phyloP scores from a whole-genome alignment of 108 stramenopile species.

The Parietichytrium sp. region DNA sequence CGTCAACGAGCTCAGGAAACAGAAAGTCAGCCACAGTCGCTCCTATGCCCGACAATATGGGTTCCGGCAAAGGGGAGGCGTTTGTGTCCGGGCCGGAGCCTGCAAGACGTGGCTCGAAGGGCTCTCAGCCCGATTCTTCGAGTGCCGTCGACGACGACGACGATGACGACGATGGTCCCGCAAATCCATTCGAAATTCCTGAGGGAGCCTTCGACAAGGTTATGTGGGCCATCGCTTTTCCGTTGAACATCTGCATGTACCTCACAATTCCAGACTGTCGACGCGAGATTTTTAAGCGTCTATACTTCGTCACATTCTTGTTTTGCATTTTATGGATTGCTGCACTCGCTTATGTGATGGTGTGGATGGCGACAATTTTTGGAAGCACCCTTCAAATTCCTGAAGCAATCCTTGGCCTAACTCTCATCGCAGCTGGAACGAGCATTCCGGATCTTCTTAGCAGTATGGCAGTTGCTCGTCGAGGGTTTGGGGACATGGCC shows the following conservation, averaged over 20 bases:
- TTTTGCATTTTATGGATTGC: constrained; percentile 58
- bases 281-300: constrained; percentile 39
- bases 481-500: constrained; percentile 62
- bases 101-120: neutral
- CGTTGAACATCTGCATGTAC: constrained; percentile 38
- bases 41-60: neutral
- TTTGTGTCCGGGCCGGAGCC: neutral
- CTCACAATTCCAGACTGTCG: constrained; percentile 52
- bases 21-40: neutral
- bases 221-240: constrained; percentile 25
- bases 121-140: neutral
- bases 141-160: constrained; percentile 22
- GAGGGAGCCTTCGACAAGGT: neutral
- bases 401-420: constrained; percentile 55
- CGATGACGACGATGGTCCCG: constrained; percentile 42
- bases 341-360: constrained; percentile 55
- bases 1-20: constrained; percentile 3
- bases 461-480: constrained; percentile 49
- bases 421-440: constrained; percentile 56
- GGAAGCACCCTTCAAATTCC: constrained; percentile 44
- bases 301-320: constrained; percentile 54
- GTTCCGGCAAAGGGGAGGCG: neutral
- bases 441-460: constrained; percentile 55
- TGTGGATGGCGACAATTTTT: constrained; percentile 47
- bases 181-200: constrained; percentile 38